Evolutionary conservation across 2,329 filamentous ascomycete species (phyloP).

Genomic region (Colletotrichum sp.): DNA sequence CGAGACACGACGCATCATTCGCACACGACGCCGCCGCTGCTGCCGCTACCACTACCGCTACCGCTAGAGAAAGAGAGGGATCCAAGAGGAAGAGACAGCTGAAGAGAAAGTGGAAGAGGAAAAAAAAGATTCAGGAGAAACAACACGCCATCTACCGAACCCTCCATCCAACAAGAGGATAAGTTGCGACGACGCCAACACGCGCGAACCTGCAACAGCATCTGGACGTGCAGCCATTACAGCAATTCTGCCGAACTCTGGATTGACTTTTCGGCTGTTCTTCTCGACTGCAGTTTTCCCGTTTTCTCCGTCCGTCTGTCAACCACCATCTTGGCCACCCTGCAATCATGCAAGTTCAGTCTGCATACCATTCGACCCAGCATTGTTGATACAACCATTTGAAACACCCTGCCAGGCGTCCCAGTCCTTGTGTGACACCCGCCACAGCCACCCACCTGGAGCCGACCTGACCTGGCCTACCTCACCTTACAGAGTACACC

Average conservation of each 20-base stretch:
- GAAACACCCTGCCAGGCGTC: conserved; percentile 26
- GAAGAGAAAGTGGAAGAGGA: not conserved
- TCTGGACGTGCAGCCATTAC: not conserved
- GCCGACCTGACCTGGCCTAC: not conserved
- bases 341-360: conserved; percentile 24
- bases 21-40: not conserved
- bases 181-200: conserved; percentile 12
- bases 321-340: conserved; percentile 9
- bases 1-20: conserved; percentile 9
- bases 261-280: not conserved
- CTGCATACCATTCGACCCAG: conserved; percentile 22
- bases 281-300: not conserved
- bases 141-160: not conserved
- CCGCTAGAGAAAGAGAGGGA: not conserved
- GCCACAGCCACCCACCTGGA: conserved; percentile 14
- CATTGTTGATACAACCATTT: conserved; percentile 30
- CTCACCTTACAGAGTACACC: not conserved
- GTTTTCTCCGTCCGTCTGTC: not conserved
- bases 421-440: conserved; percentile 20
- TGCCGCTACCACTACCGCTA: not conserved
- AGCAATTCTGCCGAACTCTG: conserved; percentile 1
- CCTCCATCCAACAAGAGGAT: not conserved
- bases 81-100: not conserved
- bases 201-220: not conserved
- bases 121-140: not conserved